phyloP scores from a whole-genome alignment of 306 rosid genomes.

The Inga laurina region DNA sequence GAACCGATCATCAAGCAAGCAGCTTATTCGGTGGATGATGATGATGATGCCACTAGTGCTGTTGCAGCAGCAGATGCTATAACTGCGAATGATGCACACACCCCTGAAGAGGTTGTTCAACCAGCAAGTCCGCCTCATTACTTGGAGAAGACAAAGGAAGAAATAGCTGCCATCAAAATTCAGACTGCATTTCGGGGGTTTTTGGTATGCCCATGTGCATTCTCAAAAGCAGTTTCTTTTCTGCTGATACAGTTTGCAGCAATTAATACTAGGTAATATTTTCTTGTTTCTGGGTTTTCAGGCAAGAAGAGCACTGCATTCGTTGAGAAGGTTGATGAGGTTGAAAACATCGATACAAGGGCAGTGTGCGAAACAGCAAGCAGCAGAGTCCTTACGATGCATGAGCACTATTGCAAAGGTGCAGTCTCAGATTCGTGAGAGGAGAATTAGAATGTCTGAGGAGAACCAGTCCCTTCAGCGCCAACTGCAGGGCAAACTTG shows the following conservation, averaged over 20 bases:
- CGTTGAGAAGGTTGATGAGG: slow-evolving; percentile 79
- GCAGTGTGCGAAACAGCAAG: slow-evolving; percentile 70
- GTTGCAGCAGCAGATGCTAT: slow-evolving; percentile 69
- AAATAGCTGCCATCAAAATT: slow-evolving; percentile 63
- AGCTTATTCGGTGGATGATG: slow-evolving; percentile 58
- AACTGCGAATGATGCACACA: slow-evolving; percentile 70
- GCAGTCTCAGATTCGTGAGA: slow-evolving; percentile 67
- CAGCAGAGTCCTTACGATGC: slow-evolving; percentile 61
- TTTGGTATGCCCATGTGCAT: slow-evolving; percentile 43
- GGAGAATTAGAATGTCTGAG: slow-evolving; percentile 79
- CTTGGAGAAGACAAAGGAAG: slow-evolving; percentile 46
- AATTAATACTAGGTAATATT: not conserved
- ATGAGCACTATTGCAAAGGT: slow-evolving; percentile 80
- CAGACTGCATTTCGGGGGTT: slow-evolving; percentile 70
- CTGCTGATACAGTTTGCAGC: not conserved
- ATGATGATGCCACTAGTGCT: slow-evolving; percentile 44
- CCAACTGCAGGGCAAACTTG: slow-evolving; percentile 61
- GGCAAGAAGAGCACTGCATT: slow-evolving; percentile 80
- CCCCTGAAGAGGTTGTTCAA: slow-evolving; percentile 72
- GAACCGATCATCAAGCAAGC: slow-evolving; percentile 67
- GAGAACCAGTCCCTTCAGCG: slow-evolving; percentile 73
- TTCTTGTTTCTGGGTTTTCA: slow-evolving; percentile 33
- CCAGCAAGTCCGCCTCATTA: slow-evolving; percentile 52
- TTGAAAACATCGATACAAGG: slow-evolving; percentile 64
- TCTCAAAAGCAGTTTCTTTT: not conserved